Percentiles rank a stretch among this genome's conserved stretches.
These are phyloP conservation scores for Friedmanniomyces endolithicus DNA, from an alignment of 495 filamentous ascomycete species.

Conservation along the genomic window DNA sequence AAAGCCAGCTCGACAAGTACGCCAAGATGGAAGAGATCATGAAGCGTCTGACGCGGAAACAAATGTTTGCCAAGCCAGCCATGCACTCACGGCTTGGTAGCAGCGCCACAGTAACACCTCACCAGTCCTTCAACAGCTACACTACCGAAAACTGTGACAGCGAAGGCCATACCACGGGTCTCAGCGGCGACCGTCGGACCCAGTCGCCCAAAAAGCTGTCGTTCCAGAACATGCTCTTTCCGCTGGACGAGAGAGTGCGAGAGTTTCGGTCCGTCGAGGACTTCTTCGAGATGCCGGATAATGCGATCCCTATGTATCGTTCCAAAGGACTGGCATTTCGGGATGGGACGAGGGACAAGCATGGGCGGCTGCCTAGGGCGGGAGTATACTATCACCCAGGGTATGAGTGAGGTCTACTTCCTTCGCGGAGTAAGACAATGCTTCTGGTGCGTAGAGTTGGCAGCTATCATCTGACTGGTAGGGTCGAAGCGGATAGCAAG, in stretches of 20 bases:
- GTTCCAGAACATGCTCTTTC: not conserved
- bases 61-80: constrained; percentile 17
- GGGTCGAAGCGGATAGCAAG: too few species aligned
- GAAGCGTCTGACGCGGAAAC: constrained; percentile 22
- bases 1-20: constrained; percentile 6
- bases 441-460: too few species aligned
- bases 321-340: constrained; percentile 21
- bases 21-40: constrained; percentile 23
- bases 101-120: not conserved
- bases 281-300: constrained; percentile 18
- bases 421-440: too few species aligned
- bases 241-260: not conserved
- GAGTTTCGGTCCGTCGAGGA: constrained; percentile 12
- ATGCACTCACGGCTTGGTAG: constrained; percentile 3
- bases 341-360: constrained; percentile 11
- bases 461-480: too few species aligned
- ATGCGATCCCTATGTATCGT: constrained; percentile 16
- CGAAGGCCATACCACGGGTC: not conserved
- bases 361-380: constrained; percentile 2
- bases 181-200: not conserved
- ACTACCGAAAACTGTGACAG: not conserved
- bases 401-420: too few species aligned
- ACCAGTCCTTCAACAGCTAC: not conserved
- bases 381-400: not conserved
- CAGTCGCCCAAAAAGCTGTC: not conserved